Evolutionary conservation across 768 basidiomycete species (phyloP).

Genomic region (Lentinus tigrinus): DNA sequence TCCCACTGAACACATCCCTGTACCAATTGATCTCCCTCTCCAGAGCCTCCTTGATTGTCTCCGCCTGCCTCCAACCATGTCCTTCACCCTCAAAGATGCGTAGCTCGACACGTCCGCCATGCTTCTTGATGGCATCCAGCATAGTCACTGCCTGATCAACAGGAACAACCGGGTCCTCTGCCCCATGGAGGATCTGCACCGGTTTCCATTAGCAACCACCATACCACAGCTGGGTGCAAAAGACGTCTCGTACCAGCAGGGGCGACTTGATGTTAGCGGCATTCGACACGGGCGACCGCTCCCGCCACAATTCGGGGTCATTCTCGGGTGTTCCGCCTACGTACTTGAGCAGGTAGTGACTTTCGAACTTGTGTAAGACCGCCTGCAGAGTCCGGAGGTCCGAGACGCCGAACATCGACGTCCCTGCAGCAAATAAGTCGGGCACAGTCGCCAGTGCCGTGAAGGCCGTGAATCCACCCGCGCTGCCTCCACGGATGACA

Average conservation of each 20-base stretch:
- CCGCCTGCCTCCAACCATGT: conserved; percentile 57
- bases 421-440: conserved; percentile 53
- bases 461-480: conserved; percentile 68
- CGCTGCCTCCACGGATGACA: conserved; percentile 64
- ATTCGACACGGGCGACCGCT: conserved; percentile 58
- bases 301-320: conserved; percentile 53
- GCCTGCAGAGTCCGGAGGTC: conserved; percentile 51
- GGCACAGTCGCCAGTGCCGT: conserved; percentile 38
- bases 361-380: conserved; percentile 68
- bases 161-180: conserved; percentile 60
- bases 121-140: conserved; percentile 47
- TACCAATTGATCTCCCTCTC: conserved; percentile 55
- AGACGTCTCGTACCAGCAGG: too few relatives aligned
- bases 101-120: conserved; percentile 54
- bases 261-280: conserved; percentile 36
- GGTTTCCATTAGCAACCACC: neutral
- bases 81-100: conserved; percentile 63
- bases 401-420: conserved; percentile 62
- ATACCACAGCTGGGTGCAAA: neutral
- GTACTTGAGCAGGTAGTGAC: conserved; percentile 51
- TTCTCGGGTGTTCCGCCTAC: conserved; percentile 52
- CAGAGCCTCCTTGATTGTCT: conserved; percentile 50
- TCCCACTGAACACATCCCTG: conserved; percentile 36
- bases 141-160: conserved; percentile 63
- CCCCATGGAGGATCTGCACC: conserved; percentile 62